Evolutionary conservation across 768 basidiomycete genomes (phyloP).

Genomic region (Suillus lakei): DNA sequence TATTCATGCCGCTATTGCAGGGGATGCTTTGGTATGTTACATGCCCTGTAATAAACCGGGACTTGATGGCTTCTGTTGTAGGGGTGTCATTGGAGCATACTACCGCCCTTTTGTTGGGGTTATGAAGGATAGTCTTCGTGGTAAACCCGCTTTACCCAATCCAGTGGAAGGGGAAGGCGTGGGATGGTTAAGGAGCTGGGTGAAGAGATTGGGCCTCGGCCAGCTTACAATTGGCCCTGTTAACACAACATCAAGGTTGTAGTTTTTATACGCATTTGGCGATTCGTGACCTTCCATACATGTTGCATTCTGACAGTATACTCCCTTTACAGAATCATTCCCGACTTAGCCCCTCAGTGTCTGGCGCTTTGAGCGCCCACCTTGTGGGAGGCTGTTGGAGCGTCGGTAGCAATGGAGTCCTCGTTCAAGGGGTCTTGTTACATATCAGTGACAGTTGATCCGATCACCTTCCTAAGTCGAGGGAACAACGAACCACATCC

Average conservation of each 20-base stretch:
- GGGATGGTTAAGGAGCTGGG: slow-evolving; percentile 35
- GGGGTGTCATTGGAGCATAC: slow-evolving; percentile 37
- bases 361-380: not conserved
- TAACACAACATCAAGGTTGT: slow-evolving; percentile 7
- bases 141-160: slow-evolving; percentile 13
- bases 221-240: slow-evolving; percentile 32
- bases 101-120: slow-evolving; percentile 34
- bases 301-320: not conserved
- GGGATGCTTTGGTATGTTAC: slow-evolving; percentile 64
- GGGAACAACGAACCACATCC: not conserved
- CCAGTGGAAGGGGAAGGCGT: slow-evolving; percentile 35
- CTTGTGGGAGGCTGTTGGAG: not conserved
- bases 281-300: not conserved
- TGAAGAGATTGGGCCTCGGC: slow-evolving; percentile 33
- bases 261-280: not conserved
- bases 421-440: not conserved
- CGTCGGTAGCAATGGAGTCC: not conserved
- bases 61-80: slow-evolving; percentile 16
- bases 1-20: slow-evolving; percentile 69
- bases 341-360: not conserved
- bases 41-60: not conserved
- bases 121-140: slow-evolving; percentile 23
- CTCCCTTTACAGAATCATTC: not conserved
- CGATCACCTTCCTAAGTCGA: not conserved
- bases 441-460: not conserved